A percentile compares a stretch with the other conserved stretches of the same genome.
Conservation (phyloP, 805 yeast species). For the Teunomyces cretensis region DNA sequence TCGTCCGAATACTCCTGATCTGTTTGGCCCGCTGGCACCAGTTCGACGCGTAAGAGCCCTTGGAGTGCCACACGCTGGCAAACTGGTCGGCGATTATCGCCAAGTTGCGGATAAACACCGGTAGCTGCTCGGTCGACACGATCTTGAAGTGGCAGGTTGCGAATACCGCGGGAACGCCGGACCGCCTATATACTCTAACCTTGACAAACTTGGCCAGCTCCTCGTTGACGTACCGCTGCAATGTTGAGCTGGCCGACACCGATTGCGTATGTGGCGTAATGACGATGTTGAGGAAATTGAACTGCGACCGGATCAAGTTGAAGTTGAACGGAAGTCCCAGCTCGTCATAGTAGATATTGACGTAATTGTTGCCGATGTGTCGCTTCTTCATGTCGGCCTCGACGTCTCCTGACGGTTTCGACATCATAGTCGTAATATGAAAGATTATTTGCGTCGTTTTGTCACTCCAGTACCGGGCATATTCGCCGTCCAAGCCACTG, state of each 20-base stretch:
- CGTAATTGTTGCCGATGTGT: constrained; percentile 85
- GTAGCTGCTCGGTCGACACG: constrained; percentile 56
- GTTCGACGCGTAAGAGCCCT: constrained; percentile 49
- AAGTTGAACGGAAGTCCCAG: constrained; percentile 64
- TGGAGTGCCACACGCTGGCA: constrained; percentile 72
- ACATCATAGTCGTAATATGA: constrained; percentile 85
- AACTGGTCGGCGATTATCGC: constrained; percentile 67
- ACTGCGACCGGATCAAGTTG: constrained; percentile 71
- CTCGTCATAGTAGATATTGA: constrained; percentile 79
- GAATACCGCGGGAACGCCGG: constrained; percentile 74
- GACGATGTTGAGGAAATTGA: constrained; percentile 79
- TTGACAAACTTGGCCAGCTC: constrained; percentile 41
- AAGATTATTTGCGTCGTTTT: constrained; percentile 69
- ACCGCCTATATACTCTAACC: constrained; percentile 62
- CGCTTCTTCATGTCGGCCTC: constrained; percentile 67
- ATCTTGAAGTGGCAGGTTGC: constrained; percentile 77
- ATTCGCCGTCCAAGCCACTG: constrained; percentile 71
- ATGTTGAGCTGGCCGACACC: constrained; percentile 4
- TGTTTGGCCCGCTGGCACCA: constrained; percentile 71
- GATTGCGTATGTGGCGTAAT: constrained; percentile 56
- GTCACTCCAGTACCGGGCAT: constrained; percentile 70
- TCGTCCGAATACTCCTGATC: constrained; percentile 34
- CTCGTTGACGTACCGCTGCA: constrained; percentile 3
- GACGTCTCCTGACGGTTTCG: constrained; percentile 32
- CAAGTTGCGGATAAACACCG: constrained; percentile 65